A percentile compares a stretch with the other conserved stretches of the same genome.
These are phyloP conservation scores for Solanum hybrid DNA, from an alignment of 305 asterid species.

Conservation along the genomic window DNA sequence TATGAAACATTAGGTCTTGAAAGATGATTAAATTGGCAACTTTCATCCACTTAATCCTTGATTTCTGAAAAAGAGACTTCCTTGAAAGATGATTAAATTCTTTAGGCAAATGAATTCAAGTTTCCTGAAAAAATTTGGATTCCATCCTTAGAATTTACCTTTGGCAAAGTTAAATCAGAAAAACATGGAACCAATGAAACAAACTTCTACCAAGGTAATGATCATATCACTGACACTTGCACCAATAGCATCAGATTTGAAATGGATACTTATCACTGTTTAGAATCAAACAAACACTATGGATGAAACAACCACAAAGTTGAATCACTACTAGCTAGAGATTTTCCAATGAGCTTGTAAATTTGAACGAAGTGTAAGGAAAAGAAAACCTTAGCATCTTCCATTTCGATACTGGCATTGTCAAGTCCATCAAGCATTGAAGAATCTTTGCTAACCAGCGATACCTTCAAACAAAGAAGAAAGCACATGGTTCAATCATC, in stretches of 20 bases:
- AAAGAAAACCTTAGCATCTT: conserved; percentile 64
- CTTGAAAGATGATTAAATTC: not conserved
- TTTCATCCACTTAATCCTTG: not conserved
- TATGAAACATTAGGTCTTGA: not conserved
- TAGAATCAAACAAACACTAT: not conserved
- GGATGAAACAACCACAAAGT: not conserved
- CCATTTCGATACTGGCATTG: conserved; percentile 68
- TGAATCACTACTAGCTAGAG: not conserved
- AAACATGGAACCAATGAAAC: not conserved
- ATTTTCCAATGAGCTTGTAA: not conserved
- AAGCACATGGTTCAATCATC: not conserved
- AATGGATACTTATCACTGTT: not conserved
- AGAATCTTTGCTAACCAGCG: conserved; percentile 90
- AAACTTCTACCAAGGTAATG: not conserved
- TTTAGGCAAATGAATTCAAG: not conserved
- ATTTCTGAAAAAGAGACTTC: not conserved
- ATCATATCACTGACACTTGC: not conserved
- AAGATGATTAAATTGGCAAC: not conserved
- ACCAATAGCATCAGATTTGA: not conserved
- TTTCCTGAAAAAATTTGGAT: not conserved
- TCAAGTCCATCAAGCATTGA: conserved; percentile 89
- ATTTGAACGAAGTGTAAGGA: not conserved
- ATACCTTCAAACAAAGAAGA: conserved; percentile 37
- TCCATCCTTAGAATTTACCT: not conserved
- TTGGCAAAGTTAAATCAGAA: not conserved